A percentile compares a stretch with the other conserved stretches of the same genome.
phyloP scores from a whole-genome alignment of 257 asterid genomes.

The Apocynum venetum region DNA sequence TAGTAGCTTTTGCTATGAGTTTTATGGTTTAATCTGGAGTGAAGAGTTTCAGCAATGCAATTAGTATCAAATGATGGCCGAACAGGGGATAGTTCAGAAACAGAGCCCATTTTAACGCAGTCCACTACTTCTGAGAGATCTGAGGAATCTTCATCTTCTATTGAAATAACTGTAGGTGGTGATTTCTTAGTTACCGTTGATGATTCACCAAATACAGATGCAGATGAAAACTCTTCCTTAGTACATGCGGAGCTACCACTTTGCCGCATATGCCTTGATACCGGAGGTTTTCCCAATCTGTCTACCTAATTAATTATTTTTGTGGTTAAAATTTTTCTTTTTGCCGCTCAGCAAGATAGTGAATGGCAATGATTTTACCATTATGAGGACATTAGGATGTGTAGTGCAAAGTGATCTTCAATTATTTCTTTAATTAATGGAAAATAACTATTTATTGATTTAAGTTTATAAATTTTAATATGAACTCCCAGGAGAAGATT shows the following conservation, averaged over 20 bases:
- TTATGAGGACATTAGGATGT: slow-evolving; percentile 2
- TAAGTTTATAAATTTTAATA: slow-evolving; percentile 20
- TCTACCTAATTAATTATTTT: slow-evolving; percentile 8
- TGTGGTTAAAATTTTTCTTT: neutral
- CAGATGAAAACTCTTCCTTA: slow-evolving; percentile 47
- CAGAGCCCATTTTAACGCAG: slow-evolving; percentile 79
- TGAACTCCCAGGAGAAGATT: slow-evolving; percentile 68
- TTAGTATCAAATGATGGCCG: slow-evolving; percentile 63
- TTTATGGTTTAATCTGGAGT: slow-evolving; percentile 34
- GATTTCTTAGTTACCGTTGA: slow-evolving; percentile 45
- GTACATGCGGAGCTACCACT: slow-evolving; percentile 73
- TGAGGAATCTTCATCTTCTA: slow-evolving; percentile 60
- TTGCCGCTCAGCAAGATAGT: slow-evolving; percentile 1
- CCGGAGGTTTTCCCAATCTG: slow-evolving; percentile 52
- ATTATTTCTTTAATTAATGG: neutral
- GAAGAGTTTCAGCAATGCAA: slow-evolving; percentile 56
- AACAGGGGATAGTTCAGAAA: slow-evolving; percentile 70
- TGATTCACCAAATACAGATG: slow-evolving; percentile 39
- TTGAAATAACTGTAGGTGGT: slow-evolving; percentile 67
- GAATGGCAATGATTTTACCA: slow-evolving; percentile 13
- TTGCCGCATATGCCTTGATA: slow-evolving; percentile 96
- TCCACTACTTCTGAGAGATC: slow-evolving; percentile 37
- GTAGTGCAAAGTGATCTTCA: neutral
- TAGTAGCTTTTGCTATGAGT: slow-evolving; percentile 30
- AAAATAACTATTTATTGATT: neutral